A percentile compares a stretch with the other conserved stretches of the same genome.
Evolutionary conservation across 2,329 filamentous ascomycete genomes (phyloP).

Genomic region (Fusarium floridanum): DNA sequence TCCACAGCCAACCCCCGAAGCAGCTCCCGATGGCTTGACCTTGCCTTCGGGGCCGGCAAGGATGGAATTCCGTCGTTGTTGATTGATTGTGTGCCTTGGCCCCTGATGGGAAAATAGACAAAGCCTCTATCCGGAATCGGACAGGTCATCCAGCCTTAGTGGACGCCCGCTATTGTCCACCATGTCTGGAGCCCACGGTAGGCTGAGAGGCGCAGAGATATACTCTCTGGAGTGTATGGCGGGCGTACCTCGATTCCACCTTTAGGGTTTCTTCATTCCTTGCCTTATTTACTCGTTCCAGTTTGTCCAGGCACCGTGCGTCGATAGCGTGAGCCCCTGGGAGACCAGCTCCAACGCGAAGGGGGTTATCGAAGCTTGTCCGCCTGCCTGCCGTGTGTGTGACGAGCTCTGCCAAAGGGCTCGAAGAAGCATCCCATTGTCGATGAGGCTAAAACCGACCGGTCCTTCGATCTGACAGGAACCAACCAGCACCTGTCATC

Average conservation of each 20-base stretch:
- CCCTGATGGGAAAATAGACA: slow-evolving; percentile 1
- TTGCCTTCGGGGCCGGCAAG: neutral
- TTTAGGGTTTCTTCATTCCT: slow-evolving; percentile 2
- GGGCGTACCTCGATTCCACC: neutral
- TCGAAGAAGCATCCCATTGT: neutral
- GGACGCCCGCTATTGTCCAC: neutral
- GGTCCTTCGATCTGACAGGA: neutral
- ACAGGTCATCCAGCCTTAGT: neutral
- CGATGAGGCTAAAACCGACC: slow-evolving; percentile 7
- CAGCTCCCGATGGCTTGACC: slow-evolving; percentile 7
- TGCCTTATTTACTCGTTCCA: neutral
- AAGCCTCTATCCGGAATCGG: neutral
- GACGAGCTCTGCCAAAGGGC: neutral
- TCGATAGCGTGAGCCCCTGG: neutral
- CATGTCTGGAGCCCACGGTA: slow-evolving; percentile 1
- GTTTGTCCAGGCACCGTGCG: neutral
- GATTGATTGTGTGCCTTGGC: slow-evolving; percentile 2
- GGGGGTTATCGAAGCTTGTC: neutral
- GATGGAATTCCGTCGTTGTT: slow-evolving; percentile 13
- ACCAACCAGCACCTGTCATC: slow-evolving; percentile 1
- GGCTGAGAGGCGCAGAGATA: neutral
- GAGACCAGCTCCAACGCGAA: neutral
- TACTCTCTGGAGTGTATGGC: neutral
- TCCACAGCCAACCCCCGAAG: neutral
- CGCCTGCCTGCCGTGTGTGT: neutral